phyloP scores from a whole-genome alignment of 345 rosid genomes.

The Schrenkiella parvula region DNA sequence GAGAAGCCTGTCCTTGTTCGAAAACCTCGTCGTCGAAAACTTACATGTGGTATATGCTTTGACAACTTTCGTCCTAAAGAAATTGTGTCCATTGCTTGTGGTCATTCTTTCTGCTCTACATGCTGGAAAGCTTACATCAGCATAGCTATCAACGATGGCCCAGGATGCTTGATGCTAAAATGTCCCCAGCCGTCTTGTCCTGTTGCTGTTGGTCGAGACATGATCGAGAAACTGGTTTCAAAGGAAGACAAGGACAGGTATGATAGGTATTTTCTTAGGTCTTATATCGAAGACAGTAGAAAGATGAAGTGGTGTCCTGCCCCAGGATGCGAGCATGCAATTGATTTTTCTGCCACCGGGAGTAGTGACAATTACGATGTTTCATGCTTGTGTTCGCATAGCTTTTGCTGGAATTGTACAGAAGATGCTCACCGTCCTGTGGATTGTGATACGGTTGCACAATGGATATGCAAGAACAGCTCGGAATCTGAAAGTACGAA shows the following conservation, averaged over 20 bases:
- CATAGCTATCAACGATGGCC: background rate
- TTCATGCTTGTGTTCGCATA: background rate
- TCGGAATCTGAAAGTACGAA: background rate
- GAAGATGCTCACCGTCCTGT: conserved; percentile 3
- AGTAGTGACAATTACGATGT: background rate
- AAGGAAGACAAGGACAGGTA: background rate
- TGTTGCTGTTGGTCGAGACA: background rate
- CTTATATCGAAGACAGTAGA: background rate
- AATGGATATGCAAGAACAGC: background rate
- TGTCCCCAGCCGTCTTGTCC: conserved; percentile 2
- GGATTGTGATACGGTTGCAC: background rate
- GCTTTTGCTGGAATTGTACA: conserved; percentile 7
- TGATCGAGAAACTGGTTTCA: background rate
- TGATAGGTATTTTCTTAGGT: background rate
- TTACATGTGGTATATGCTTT: conserved; percentile 4
- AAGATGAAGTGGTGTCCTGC: conserved; percentile 20
- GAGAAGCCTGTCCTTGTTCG: background rate
- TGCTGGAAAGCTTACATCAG: conserved; percentile 8
- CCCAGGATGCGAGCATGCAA: conserved; percentile 7
- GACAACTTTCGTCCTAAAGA: background rate
- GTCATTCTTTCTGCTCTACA: background rate
- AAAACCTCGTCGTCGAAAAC: background rate
- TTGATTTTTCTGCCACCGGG: background rate
- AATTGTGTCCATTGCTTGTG: background rate
- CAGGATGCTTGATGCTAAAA: conserved; percentile 5